Conservation (phyloP, 176 grass and related monocot species). For the Oryza rufipogon region DNA sequence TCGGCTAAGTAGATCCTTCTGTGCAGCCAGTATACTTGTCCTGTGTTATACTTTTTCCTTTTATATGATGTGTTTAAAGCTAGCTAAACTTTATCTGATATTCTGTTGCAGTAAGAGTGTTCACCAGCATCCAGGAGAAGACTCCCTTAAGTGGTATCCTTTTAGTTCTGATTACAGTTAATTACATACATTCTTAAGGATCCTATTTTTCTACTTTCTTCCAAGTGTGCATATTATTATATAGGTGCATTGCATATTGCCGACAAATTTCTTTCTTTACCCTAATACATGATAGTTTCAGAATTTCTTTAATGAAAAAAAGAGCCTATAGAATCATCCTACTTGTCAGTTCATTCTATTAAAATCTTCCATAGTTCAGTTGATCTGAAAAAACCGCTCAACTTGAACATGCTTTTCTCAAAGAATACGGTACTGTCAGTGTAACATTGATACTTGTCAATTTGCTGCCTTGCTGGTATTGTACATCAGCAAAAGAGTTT, state of each 20-base stretch:
- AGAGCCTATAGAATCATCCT: not conserved
- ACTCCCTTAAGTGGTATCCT: constrained; percentile 96
- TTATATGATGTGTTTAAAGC: not conserved
- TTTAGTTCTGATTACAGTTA: constrained; percentile 45
- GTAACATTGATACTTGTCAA: not conserved
- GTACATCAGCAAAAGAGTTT: not conserved
- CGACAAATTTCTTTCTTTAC: constrained; percentile 2
- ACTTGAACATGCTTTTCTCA: not conserved
- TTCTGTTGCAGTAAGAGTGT: constrained; percentile 83
- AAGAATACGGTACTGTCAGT: not conserved
- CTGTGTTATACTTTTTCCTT: not conserved
- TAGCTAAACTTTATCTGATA: constrained; percentile 28
- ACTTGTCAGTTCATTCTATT: not conserved
- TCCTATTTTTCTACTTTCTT: constrained; percentile 21
- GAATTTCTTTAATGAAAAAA: not conserved
- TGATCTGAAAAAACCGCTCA: not conserved
- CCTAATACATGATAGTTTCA: not conserved
- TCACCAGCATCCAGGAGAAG: constrained; percentile 93
- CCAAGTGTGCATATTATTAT: not conserved
- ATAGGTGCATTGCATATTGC: not conserved
- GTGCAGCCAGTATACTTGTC: not conserved
- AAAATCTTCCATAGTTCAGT: constrained; percentile 14
- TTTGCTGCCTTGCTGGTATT: not conserved
- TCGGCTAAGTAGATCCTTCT: not conserved
- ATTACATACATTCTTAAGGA: constrained; percentile 29